Evolutionary conservation across 1,284 basidiomycete genomes (phyloP).

Genomic region (Austroboletus niveus): DNA sequence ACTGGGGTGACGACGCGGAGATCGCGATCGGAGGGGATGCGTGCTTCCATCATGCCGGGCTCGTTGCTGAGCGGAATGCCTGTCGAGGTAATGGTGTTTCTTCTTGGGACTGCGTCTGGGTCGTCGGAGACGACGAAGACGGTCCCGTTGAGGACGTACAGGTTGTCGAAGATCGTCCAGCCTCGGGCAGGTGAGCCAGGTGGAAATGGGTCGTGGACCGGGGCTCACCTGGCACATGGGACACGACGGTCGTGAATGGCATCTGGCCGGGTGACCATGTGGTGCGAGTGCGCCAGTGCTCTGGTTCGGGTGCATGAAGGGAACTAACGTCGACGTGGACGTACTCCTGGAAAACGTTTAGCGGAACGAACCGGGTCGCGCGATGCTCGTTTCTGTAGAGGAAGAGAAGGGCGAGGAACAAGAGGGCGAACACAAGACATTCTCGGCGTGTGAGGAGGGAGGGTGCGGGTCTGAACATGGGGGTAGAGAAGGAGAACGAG

Average conservation of each 20-base stretch:
- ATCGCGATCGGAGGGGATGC: constrained; percentile 72
- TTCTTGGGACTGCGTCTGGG: constrained; percentile 52
- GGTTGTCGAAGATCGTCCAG: constrained; percentile 81
- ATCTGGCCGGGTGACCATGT: constrained; percentile 40
- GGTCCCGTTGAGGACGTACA: constrained; percentile 77
- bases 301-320: neutral
- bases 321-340: too few species aligned
- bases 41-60: constrained; percentile 41
- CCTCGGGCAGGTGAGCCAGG: constrained; percentile 40
- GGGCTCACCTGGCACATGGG: constrained; percentile 58
- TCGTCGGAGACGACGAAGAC: constrained; percentile 69
- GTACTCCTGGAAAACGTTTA: too few species aligned
- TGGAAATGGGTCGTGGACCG: too few species aligned
- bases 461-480: too few species aligned
- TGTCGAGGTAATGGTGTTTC: constrained; percentile 56
- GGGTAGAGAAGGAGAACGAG: too few species aligned
- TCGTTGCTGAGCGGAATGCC: constrained; percentile 48
- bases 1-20: constrained; percentile 72
- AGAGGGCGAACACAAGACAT: too few species aligned
- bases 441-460: too few species aligned
- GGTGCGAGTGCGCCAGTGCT: constrained; percentile 35
- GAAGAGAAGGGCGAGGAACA: too few species aligned
- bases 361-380: too few species aligned
- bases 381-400: too few species aligned
- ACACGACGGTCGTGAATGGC: constrained; percentile 56